phyloP scores from a whole-genome alignment of 2,329 filamentous ascomycete species.

The Knufia fluminis region DNA sequence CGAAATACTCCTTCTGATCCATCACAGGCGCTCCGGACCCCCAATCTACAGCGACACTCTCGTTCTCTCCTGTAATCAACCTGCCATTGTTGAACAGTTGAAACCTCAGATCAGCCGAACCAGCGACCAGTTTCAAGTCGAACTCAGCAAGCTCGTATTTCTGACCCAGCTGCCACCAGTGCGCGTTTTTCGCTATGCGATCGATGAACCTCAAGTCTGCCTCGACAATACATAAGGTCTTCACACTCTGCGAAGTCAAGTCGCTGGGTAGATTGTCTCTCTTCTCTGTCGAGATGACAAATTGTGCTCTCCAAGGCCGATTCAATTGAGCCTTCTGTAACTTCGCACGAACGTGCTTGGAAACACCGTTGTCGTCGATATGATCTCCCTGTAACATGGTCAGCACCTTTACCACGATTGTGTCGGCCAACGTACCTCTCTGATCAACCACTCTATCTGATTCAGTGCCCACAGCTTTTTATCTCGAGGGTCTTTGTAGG shows the following conservation, averaged over 20 bases:
- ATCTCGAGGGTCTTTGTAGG: constrained; percentile 27
- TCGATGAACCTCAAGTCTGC: constrained; percentile 25
- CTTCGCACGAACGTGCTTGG: constrained; percentile 19
- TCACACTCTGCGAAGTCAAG: constrained; percentile 21
- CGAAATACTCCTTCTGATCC: constrained; percentile 1
- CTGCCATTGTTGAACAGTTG: constrained; percentile 28
- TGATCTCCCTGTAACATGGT: constrained; percentile 8
- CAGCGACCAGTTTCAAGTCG: constrained; percentile 28
- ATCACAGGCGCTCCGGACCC: constrained; percentile 6
- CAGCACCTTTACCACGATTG: neutral
- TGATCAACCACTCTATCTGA: constrained; percentile 31
- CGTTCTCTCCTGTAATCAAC: constrained; percentile 24
- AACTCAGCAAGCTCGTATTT: constrained; percentile 27
- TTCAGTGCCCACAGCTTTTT: constrained; percentile 26
- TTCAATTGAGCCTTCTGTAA: constrained; percentile 14
- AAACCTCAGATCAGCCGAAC: constrained; percentile 29
- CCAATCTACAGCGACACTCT: constrained; percentile 28
- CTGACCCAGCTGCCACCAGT: constrained; percentile 28
- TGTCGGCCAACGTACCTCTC: constrained; percentile 12
- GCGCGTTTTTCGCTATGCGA: constrained; percentile 29
- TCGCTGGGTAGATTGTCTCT: constrained; percentile 22
- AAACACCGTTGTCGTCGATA: constrained; percentile 15
- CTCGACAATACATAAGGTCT: constrained; percentile 26
- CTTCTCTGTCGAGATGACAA: constrained; percentile 27
- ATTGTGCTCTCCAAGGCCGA: constrained; percentile 25